Conservation (phyloP, 2,329 filamentous ascomycete genomes). For the Podosphaera fusca region DNA sequence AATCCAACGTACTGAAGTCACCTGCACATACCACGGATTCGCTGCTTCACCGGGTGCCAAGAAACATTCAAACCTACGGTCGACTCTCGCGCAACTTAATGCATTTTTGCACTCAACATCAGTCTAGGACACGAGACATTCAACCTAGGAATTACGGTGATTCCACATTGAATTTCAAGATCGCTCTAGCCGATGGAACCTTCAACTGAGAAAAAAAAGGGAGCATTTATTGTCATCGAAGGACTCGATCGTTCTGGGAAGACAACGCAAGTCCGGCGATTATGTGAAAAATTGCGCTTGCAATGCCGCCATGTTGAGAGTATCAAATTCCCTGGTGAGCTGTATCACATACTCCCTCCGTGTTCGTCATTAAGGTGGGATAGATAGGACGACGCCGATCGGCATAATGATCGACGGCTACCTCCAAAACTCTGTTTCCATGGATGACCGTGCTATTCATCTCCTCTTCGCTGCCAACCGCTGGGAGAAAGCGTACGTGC, state of each 20-base stretch:
- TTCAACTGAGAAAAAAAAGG: conserved; percentile 18
- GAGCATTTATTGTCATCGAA: conserved; percentile 46
- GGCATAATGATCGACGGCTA: conserved; percentile 47
- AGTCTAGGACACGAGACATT: too few species aligned
- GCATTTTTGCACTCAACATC: too few species aligned
- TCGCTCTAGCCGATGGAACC: neutral
- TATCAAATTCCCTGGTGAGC: conserved; percentile 41
- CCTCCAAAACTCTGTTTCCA: conserved; percentile 31
- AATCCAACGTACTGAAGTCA: too few species aligned
- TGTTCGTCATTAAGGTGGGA: too few species aligned
- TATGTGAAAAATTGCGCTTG: conserved; percentile 28
- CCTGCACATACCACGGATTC: too few species aligned
- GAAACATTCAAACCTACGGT: too few species aligned
- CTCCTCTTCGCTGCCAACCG: conserved; percentile 51
- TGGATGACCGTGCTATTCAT: conserved; percentile 49
- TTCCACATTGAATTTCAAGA: too few species aligned
- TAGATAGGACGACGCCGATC: conserved; percentile 43
- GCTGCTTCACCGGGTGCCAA: too few species aligned
- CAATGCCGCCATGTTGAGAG: conserved; percentile 29
- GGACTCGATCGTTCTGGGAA: conserved; percentile 51
- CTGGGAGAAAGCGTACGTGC: conserved; percentile 29
- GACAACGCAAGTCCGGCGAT: conserved; percentile 41
- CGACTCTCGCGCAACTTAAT: too few species aligned
- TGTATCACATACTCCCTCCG: neutral
- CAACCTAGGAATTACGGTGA: too few species aligned